Base-by-base conservation (phyloP, 2,329 filamentous ascomycete genomes). In the Dothiorella sarmentorum region DNA sequence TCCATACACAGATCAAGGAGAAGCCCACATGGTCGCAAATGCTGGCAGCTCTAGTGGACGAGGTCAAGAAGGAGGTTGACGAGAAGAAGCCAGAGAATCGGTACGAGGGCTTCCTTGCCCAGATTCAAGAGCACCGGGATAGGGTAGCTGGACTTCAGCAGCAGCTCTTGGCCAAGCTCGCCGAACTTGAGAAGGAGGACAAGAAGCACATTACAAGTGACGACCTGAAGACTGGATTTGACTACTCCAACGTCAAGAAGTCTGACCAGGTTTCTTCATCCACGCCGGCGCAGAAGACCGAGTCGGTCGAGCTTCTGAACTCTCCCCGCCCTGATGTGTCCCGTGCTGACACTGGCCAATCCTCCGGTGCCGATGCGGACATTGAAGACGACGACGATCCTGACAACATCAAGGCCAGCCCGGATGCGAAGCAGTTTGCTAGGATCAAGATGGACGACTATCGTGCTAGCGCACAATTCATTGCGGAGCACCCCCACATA, bases 11-110 rank as follows among this genome's bases (percentile, higher is more conserved):
- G 57, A 85, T 88, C 65, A 84, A 88, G 71, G 85, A 86, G 68
- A 85, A 90, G 66, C 90, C 90, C 0, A 88, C 87, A 13, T 99
- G 96, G 71, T 94, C 91, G 37, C 91, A 95, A 79, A 99, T 99
- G 94, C 92, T 99, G 88, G 90, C 90, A n/a, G 85, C 87, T n/a
- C 75, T 99, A 67, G 83, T 97, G 18, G 94, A 99, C 68, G 89
- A 96, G 74, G 91, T 97, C 40, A 97, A 96, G 74, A 85, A 90
- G 64, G 85, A 88, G 52, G 80, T 96, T 33, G 89, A 92, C 58
- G 89, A 91, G 69, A 88, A 88, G 73, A 85, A 87, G 61, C 80
- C 83, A 0, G 80, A 83, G 18, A 83, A 73, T 47, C 78, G 89
- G 52, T 91, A 89, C 70, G 80, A 83, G 47, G 87, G 83, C 55